Conservation (phyloP, 768 basidiomycete genomes). For the Holtermannia corniformis region DNA sequence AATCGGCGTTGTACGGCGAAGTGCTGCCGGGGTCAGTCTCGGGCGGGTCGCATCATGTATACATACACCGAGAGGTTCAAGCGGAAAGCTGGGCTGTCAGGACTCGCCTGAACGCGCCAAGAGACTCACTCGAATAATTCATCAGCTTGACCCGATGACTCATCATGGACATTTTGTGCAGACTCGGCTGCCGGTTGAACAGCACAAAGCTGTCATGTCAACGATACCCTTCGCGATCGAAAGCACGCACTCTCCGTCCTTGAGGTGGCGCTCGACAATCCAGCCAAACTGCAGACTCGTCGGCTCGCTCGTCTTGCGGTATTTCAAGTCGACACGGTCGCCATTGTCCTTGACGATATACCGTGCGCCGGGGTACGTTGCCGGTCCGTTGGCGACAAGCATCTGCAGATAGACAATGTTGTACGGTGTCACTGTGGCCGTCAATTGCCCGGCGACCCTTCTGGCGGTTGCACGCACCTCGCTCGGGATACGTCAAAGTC, state of each 20-base stretch:
- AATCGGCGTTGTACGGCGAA: conserved; percentile 98
- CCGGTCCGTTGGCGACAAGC: conserved; percentile 88
- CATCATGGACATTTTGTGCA: conserved; percentile 99
- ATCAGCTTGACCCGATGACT: conserved; percentile 92
- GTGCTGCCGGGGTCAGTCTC: conserved; percentile 50
- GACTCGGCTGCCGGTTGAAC: conserved; percentile 95
- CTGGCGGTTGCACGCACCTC: conserved; percentile 51
- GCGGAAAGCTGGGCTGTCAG: conserved; percentile 68
- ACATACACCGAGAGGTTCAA: conserved; percentile 94
- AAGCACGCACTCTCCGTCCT: conserved; percentile 85
- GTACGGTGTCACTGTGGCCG: conserved; percentile 77
- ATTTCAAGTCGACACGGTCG: conserved; percentile 90
- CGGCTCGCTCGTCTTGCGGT: conserved; percentile 82
- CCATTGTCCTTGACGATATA: conserved; percentile 96
- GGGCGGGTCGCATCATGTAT: conserved; percentile 11
- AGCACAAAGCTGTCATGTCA: conserved; percentile 58
- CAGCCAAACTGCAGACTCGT: conserved; percentile 95
- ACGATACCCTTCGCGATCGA: not conserved
- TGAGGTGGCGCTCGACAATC: conserved; percentile 95
- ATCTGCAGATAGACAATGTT: conserved; percentile 91
- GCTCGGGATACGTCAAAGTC: conserved; percentile 94
- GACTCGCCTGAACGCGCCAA: conserved; percentile 6
- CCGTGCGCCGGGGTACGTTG: conserved; percentile 87
- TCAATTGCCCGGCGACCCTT: not conserved
- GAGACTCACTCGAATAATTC: conserved; percentile 85